These are phyloP conservation scores for Phytophthora lateralis DNA, from an alignment of 352 stramenopile species.

Conservation along the genomic window DNA sequence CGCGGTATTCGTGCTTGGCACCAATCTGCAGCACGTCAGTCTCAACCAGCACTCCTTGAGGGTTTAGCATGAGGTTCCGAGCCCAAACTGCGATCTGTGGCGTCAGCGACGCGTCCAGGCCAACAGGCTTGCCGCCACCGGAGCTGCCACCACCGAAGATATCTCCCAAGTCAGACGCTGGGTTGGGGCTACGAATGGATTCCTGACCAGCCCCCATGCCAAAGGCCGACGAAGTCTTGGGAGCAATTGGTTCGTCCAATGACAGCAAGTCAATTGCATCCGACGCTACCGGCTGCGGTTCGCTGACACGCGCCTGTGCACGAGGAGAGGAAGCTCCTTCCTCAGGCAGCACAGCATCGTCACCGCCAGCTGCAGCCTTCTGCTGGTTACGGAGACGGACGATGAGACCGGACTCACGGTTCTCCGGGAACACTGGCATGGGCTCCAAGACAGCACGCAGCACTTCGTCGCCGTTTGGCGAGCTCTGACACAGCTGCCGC, in stretches of 20 bases:
- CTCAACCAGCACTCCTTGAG: constrained; percentile 92
- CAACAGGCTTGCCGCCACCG: constrained; percentile 26
- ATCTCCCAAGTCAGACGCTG: constrained; percentile 58
- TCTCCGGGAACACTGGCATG: constrained; percentile 98
- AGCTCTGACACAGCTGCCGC: constrained; percentile 62
- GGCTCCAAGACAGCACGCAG: constrained; percentile 95
- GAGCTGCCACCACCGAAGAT: constrained; percentile 47
- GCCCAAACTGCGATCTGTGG: constrained; percentile 71
- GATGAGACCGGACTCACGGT: constrained; percentile 71
- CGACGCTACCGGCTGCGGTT: constrained; percentile 16
- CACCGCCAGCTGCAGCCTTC: constrained; percentile 41
- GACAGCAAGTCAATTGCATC: constrained; percentile 55
- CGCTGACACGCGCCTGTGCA: constrained; percentile 12
- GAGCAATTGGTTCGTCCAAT: constrained; percentile 44
- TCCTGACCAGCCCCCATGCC: constrained; percentile 29
- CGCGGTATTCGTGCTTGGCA: constrained; percentile 95
- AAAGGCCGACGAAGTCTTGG: constrained; percentile 19
- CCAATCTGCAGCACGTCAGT: constrained; percentile 95
- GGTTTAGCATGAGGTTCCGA: constrained; percentile 88
- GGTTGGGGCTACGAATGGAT: constrained; percentile 53
- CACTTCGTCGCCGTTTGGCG: constrained; percentile 57
- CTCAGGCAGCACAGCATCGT: constrained; percentile 18
- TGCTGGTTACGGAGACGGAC: constrained; percentile 77
- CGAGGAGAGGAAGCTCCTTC: constrained; percentile 20
- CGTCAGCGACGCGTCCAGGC: constrained; percentile 49